phyloP scores from a whole-genome alignment of 2,329 filamentous ascomycete genomes.

The Pseudogymnoascus sp. region DNA sequence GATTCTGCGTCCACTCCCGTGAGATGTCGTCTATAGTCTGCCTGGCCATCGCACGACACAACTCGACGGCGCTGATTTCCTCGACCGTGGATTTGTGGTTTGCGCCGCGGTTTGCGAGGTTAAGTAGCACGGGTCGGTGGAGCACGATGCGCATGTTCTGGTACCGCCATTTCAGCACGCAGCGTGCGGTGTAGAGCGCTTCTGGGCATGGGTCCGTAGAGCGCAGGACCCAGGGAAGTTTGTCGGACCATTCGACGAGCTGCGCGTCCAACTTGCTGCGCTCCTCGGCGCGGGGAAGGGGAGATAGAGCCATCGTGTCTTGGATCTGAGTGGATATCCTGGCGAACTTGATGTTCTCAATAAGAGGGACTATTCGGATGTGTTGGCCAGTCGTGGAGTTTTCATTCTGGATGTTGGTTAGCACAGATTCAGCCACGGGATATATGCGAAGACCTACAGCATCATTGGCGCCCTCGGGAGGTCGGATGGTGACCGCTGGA shows the following conservation, averaged over 20 bases:
- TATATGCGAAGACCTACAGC: slow-evolving; percentile 18
- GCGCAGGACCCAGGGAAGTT: slow-evolving; percentile 57
- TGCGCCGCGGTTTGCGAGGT: slow-evolving; percentile 39
- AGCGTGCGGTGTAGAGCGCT: slow-evolving; percentile 59
- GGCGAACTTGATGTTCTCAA: slow-evolving; percentile 72
- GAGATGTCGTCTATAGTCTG: slow-evolving; percentile 66
- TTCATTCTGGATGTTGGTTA: slow-evolving; percentile 18
- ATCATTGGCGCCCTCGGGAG: slow-evolving; percentile 39
- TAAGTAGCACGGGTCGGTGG: slow-evolving; percentile 63
- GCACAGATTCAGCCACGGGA: neutral
- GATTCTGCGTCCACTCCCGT: slow-evolving; percentile 59
- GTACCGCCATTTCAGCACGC: slow-evolving; percentile 76
- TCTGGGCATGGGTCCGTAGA: slow-evolving; percentile 61
- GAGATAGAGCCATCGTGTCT: slow-evolving; percentile 62
- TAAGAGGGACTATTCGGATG: slow-evolving; percentile 58
- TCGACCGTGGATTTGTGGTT: slow-evolving; percentile 37
- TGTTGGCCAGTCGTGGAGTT: slow-evolving; percentile 46
- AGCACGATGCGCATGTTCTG: slow-evolving; percentile 70
- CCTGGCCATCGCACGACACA: slow-evolving; percentile 60
- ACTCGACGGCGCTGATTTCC: slow-evolving; percentile 59
- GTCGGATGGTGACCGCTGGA: slow-evolving; percentile 56
- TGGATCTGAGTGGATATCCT: slow-evolving; percentile 72
- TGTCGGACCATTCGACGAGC: slow-evolving; percentile 64
- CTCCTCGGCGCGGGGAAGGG: slow-evolving; percentile 58
- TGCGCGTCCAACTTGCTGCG: slow-evolving; percentile 58